Evolutionary conservation across 148 eudicot species (phyloP).

Genomic region (Camellia lanceoleosa): DNA sequence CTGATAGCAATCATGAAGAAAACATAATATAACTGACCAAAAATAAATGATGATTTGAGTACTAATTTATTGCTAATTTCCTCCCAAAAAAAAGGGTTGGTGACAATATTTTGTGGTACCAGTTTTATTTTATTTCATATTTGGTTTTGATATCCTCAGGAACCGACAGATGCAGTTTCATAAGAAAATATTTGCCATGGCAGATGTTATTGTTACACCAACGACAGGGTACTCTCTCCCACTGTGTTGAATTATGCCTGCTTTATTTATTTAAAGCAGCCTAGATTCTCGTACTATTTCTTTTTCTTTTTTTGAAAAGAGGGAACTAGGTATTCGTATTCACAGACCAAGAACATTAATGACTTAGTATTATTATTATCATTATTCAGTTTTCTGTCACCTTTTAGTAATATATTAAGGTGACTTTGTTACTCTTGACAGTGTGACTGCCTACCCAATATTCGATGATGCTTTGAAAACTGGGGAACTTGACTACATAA

Average conservation of each 20-base stretch:
- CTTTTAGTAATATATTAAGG: not conserved
- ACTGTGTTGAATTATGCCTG: not conserved
- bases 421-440: conserved; percentile 22
- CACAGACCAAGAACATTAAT: not conserved
- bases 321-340: too few relatives aligned
- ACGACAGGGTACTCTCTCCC: conserved; percentile 61
- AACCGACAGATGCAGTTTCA: conserved; percentile 66
- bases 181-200: conserved; percentile 58
- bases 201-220: conserved; percentile 87
- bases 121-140: not conserved
- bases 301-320: not conserved
- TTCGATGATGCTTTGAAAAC: conserved; percentile 59
- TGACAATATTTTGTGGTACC: not conserved
- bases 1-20: too few relatives aligned
- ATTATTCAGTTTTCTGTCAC: not conserved
- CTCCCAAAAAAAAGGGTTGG: not conserved
- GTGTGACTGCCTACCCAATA: conserved; percentile 75
- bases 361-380: not conserved
- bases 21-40: not conserved
- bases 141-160: conserved; percentile 33
- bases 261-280: not conserved
- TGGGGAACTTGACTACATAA: conserved; percentile 91
- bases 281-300: not conserved
- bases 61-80: not conserved
- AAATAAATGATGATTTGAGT: not conserved